Base-by-base conservation (phyloP, 2,329 filamentous ascomycete genomes). In the Ceratocystis diversiconidia region DNA sequence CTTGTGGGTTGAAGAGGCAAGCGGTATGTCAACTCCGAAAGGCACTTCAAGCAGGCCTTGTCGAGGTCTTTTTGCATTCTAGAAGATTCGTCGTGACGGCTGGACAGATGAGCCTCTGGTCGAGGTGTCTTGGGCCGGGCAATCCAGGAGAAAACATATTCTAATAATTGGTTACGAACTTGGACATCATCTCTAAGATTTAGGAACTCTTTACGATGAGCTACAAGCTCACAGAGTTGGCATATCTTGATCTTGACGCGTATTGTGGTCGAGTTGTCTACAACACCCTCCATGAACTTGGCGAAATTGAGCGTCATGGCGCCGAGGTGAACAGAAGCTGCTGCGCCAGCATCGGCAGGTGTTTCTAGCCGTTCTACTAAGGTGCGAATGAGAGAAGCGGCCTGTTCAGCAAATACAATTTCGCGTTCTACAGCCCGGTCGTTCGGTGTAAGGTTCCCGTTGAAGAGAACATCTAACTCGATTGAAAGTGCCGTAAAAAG, bases 161-260 rank as follows among this genome's bases (percentile, higher is more conserved):
- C 85, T 10, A 88, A 76, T 15, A 88, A 75, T 70, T 87, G 85
- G 69, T 88, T 88, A 64, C 85, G 77, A 70, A 87, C 85, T 32
- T 84, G 81, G 48, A 88, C 82, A 71, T 88, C 85, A 69, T 88
- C 85, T 62, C 85, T 79, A 10, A 88, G 75, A 69, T 87, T 88
- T 52, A 88, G 74, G 62, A 87, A 81, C 70, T 88, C 85, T 70
- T 87, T 88, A 69, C 85, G 81, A 72, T 81, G 82, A 12, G 81
- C 85, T 43, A 88, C 80, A 2, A 80, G 80, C 69, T 88, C 85
- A 67, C 81, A 86, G 6, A 88, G 73, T 69, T 87, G 84, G 70
- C 85, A 88, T 50, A 87, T 82, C 70, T 85, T 85, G 70, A 87
- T 87, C 71, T 87, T 88, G 57, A 87, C 84, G 64, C 84, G 78